Evolutionary conservation across 768 basidiomycete species (phyloP).

Genomic region (Mycena capillaripes): DNA sequence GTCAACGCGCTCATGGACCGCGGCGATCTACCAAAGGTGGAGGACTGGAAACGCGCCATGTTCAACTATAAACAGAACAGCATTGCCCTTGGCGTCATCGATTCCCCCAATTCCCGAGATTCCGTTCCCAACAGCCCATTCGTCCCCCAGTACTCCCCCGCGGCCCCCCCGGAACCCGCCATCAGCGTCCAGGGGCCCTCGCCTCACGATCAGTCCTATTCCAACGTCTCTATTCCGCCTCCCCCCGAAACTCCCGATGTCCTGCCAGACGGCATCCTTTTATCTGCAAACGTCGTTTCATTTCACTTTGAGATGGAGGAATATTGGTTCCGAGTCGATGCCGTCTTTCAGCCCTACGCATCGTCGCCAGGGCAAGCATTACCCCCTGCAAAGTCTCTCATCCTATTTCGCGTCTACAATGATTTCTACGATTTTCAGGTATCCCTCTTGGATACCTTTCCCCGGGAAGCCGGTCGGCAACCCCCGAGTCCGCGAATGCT

Average conservation of each 20-base stretch:
- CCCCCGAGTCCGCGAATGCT: slow-evolving; percentile 79
- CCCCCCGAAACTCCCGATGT: slow-evolving; percentile 59
- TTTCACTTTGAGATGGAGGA: slow-evolving; percentile 97
- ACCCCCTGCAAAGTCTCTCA: slow-evolving; percentile 81
- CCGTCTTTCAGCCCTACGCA: slow-evolving; percentile 88
- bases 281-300: slow-evolving; percentile 92
- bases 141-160: slow-evolving; percentile 38
- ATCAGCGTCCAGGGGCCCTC: slow-evolving; percentile 46
- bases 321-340: slow-evolving; percentile 98
- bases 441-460: slow-evolving; percentile 86
- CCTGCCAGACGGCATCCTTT: slow-evolving; percentile 88
- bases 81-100: slow-evolving; percentile 94
- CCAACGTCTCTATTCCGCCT: slow-evolving; percentile 43
- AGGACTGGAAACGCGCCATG: slow-evolving; percentile 98
- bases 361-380: slow-evolving; percentile 64
- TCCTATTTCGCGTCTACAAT: slow-evolving; percentile 95
- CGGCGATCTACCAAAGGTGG: slow-evolving; percentile 94
- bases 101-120: slow-evolving; percentile 62
- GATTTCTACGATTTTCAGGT: slow-evolving; percentile 99
- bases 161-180: slow-evolving; percentile 39
- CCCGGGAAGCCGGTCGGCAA: slow-evolving; percentile 90
- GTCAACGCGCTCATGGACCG: slow-evolving; percentile 85
- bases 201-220: slow-evolving; percentile 41
- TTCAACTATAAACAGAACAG: slow-evolving; percentile 96
- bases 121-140: slow-evolving; percentile 62